A percentile compares a stretch with the other conserved stretches of the same genome.
These are phyloP conservation scores for Colletotrichum euphorbiae DNA, from an alignment of 2,329 filamentous ascomycete species.

Conservation along the genomic window DNA sequence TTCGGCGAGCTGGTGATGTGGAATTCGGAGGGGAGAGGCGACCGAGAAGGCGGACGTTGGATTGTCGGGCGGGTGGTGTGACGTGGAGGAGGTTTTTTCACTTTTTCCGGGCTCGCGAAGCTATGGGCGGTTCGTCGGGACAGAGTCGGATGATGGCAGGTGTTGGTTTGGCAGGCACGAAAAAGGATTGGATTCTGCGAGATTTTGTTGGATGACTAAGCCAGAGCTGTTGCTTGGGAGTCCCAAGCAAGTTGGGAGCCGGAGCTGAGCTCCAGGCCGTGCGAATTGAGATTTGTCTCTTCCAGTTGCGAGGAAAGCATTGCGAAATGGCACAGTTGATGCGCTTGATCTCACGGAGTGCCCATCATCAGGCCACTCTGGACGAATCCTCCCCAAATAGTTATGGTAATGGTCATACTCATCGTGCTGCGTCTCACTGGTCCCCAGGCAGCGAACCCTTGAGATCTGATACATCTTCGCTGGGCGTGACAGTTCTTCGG, in stretches of 20 bases:
- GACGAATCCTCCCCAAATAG: slow-evolving; percentile 26
- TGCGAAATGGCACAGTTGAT: not conserved
- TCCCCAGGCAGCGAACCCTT: slow-evolving; percentile 20
- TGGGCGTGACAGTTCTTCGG: slow-evolving; percentile 15
- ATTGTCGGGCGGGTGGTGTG: slow-evolving; percentile 26
- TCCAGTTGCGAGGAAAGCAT: rapidly evolving
- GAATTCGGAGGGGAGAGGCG: slow-evolving; percentile 25
- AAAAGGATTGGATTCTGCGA: slow-evolving; percentile 42
- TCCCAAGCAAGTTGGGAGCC: no score
- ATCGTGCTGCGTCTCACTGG: slow-evolving; percentile 31
- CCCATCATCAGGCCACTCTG: slow-evolving; percentile 31
- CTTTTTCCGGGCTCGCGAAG: slow-evolving; percentile 35
- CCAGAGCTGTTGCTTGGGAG: slow-evolving; percentile 26
- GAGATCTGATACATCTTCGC: slow-evolving; percentile 21
- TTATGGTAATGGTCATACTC: slow-evolving; percentile 29
- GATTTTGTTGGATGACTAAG: slow-evolving; percentile 43
- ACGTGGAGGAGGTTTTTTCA: slow-evolving; percentile 34
- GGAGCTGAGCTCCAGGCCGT: slow-evolving; percentile 40
- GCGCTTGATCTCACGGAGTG: not conserved
- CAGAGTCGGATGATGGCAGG: slow-evolving; percentile 47
- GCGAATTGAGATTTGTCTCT: slow-evolving; percentile 25
- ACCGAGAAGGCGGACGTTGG: slow-evolving; percentile 33
- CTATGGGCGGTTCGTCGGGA: slow-evolving; percentile 41
- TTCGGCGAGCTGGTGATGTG: slow-evolving; percentile 41
- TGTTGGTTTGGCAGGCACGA: slow-evolving; percentile 38